Conservation (phyloP, 2,329 filamentous ascomycete species). For the Diaporthe humulicola region DNA sequence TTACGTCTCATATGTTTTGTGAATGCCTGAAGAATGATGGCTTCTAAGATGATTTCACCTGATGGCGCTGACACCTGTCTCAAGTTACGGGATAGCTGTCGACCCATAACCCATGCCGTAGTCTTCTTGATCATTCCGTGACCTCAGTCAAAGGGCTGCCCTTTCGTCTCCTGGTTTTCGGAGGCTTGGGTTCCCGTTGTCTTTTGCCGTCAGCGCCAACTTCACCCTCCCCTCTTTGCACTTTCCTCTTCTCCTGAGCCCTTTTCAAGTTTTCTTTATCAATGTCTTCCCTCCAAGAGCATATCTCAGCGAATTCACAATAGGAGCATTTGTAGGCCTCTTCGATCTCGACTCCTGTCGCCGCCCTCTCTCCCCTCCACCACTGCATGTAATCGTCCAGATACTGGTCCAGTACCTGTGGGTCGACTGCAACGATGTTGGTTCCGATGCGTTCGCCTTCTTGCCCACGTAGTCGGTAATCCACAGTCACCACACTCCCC, state of each 20-base stretch:
- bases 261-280: slow-evolving; percentile 65
- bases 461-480: slow-evolving; percentile 62
- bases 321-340: slow-evolving; percentile 90
- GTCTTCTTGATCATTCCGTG: not conserved
- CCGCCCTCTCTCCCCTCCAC: slow-evolving; percentile 84
- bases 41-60: not conserved
- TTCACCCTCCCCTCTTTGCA: not conserved
- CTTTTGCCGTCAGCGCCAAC: not conserved
- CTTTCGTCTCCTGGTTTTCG: slow-evolving; percentile 29
- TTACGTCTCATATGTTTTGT: not conserved
- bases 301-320: slow-evolving; percentile 86
- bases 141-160: slow-evolving; percentile 2
- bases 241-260: slow-evolving; percentile 38
- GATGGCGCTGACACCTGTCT: not conserved
- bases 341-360: slow-evolving; percentile 82
- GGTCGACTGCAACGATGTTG: slow-evolving; percentile 76
- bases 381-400: slow-evolving; percentile 80
- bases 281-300: slow-evolving; percentile 81
- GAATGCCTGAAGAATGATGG: not conserved
- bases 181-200: not conserved
- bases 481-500: slow-evolving; percentile 64
- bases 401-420: slow-evolving; percentile 73
- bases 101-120: too few relatives aligned
- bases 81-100: not conserved
- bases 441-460: slow-evolving; percentile 68